Evolutionary conservation across 2,329 filamentous ascomycete genomes (phyloP), one percentile per base, ranked within the genome.

Genomic region (Clonostachys rosea): DNA sequence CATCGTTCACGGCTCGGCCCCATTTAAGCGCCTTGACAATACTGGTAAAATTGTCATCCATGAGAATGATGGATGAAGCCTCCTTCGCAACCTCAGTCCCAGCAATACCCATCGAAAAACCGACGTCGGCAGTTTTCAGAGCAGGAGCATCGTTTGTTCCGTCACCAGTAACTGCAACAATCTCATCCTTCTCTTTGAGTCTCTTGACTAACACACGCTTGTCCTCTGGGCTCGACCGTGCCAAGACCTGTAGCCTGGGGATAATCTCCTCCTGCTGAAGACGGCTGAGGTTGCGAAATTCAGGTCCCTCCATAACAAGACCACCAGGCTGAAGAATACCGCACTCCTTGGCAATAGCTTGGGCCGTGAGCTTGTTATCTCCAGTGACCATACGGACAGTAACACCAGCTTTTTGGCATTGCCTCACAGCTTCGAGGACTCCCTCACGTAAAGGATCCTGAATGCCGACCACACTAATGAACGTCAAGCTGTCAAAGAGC

Each of bases 11-110:
- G 34, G 86, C 83, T 24, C 86, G 79, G 44, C 88, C 88, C 88
- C 88, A 92, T 56, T 87, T 85, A 55, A 91, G 74, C 13, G 88
- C 88, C 66, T 89, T 90, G 53, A 92, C 85, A 51, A 91, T 92
- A n/a, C 87, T 91, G 30, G 83, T 78, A 66, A 92, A 92, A 68
- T 91, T 91, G 66, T 92, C 88, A 60, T 91, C 88, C 87, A 91
- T 91, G 13, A 92, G 74, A 56, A 92, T 90, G 51, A 92, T 92
- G 36, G 87, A 86, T 8, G 88, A 91, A 2, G 88, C 88, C 65
- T 92, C 87, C 66, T 91, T 91, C 42, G 88, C 88, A 37, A 92
- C 87, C 63, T 91, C 88, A 0, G 88, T 91, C 51, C 88, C 88
- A 13, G 87, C 79, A 46, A 91, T 89, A 54, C 88, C 88, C 88